Evolutionary conservation across 805 yeast genomes (phyloP), one percentile per base, ranked within the genome.

Genomic region (Schizosaccharomyces lindneri): DNA sequence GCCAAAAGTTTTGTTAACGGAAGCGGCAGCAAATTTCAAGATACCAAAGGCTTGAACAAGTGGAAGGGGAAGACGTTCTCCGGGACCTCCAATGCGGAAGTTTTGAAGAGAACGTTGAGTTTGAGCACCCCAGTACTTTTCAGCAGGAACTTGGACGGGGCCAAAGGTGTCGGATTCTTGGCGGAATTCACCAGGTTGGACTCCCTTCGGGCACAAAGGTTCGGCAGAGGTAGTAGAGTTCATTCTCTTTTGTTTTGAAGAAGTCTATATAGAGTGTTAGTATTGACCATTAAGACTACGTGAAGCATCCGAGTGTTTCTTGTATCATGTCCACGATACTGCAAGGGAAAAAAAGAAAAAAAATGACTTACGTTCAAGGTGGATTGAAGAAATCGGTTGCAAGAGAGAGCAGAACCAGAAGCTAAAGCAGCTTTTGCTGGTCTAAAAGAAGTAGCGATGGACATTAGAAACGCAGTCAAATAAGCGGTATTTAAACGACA

Each of bases 51-150:
- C 95, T 67, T 78, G 80, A 67, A 93, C 83, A 62, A 93, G 79
- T 36, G 97, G 96, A 67, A 81, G 82, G 62, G 97, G 97, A 84
- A 90, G 83, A 65, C 80, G 79, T 71, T 93, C 97, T 67, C 88
- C 81, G 19, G 79, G 78, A 63, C 97, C 97, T 66, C 98, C 98
- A 69, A 93, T 93, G 74, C 88, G 85, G 79, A 93, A 93, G 79
- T 93, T 93, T 74, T 82, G 84, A 67, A 81, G 79, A 24, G 97
- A 89, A 48, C 97, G 82, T 70, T 75, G 77, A 64, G 98, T 93
- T 76, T 93, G 98, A 57, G 97, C 97, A 64, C 98, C 98, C 90
- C 96, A 90, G 79, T 90, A 90, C 73, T 80, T 82, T 68, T 85
- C 79, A 65, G 81, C 75, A 63, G 86, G 88, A 61, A 90, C 98